Evolutionary conservation across 225 moss, liverwort and hornwort genomes (phyloP), one percentile per base, ranked within the genome.

Genomic region (Antitrichia curtipendula): DNA sequence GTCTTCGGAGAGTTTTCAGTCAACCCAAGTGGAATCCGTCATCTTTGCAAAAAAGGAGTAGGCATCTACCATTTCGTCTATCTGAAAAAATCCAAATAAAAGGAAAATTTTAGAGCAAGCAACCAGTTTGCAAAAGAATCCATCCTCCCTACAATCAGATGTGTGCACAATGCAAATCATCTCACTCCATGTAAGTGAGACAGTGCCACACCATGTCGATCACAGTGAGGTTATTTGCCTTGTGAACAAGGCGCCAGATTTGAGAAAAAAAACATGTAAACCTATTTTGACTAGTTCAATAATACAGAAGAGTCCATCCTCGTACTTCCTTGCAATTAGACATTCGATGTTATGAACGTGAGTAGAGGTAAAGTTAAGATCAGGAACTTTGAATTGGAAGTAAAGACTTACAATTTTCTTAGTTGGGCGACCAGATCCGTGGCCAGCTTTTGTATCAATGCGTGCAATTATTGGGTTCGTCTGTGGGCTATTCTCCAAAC

Each of bases 401-500:
- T 36, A 1, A 20, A 76, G 43, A 81, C 92, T 93, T 90, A 93
- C 93, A 80, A 93, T 87, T 86, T 93, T 93, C 88, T 93, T 87
- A 22, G 93, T 93, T 81, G 93, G 93, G 64, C 93, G 90, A 78
- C 93, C 93, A 66, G 91, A 91, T 72, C 93, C 93, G n/a, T 93
- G 93, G 18, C 93, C 93, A 40, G 93, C 90, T 84, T 93, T 93
- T 5, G 84, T 91, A 56, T 93, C 93, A 53, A 93, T 93, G 32
- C 93, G 91, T 49, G 89, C 93, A n/a, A 93, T 93, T 56, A 93
- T 87, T 25, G 92, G 93, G 61, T 90, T 92, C 3, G 92, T 92
- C 64, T 93, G 93, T 29, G 89, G 90, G 81, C 93, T 92, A 57
- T 88, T 86, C 38, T 90, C 89, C 88, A 92, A 65, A 85, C 93